Evolutionary conservation across 768 basidiomycete species (phyloP).

Genomic region (Xerocomus spinulosus): DNA sequence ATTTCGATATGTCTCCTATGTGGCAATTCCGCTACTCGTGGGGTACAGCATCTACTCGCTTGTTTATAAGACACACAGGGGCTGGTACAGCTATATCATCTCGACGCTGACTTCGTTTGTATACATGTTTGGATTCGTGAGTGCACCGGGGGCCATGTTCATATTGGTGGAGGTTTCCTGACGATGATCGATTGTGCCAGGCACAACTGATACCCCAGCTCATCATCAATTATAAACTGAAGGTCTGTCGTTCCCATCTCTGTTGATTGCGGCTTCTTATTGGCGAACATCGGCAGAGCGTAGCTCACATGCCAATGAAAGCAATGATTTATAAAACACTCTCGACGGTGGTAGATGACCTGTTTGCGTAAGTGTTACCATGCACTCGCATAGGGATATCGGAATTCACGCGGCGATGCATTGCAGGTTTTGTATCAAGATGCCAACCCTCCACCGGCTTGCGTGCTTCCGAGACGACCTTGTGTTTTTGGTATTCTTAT

Average conservation of each 20-base stretch:
- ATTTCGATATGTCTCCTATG: slow-evolving; percentile 92
- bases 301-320: slow-evolving; percentile 98
- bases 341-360: slow-evolving; percentile 87
- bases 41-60: slow-evolving; percentile 79
- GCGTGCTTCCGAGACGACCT: slow-evolving; percentile 89
- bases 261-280: slow-evolving; percentile 5
- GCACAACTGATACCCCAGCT: slow-evolving; percentile 83
- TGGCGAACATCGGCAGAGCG: slow-evolving; percentile 51
- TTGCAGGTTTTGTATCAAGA: slow-evolving; percentile 86
- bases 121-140: slow-evolving; percentile 96
- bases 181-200: slow-evolving; percentile 35
- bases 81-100: slow-evolving; percentile 96
- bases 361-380: slow-evolving; percentile 66
- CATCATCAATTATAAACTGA: slow-evolving; percentile 97
- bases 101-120: slow-evolving; percentile 90
- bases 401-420: slow-evolving; percentile 11
- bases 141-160: slow-evolving; percentile 31
- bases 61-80: slow-evolving; percentile 76
- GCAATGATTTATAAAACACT: slow-evolving; percentile 95
- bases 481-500: slow-evolving; percentile 88
- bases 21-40: slow-evolving; percentile 74
- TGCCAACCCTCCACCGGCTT: slow-evolving; percentile 91
- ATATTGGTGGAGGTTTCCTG: slow-evolving; percentile 6
- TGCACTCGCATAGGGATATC: slow-evolving; percentile 9
- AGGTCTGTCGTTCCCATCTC: slow-evolving; percentile 45